Base-by-base conservation (phyloP, 2,329 filamentous ascomycete species). In the Penicillium sp. region DNA sequence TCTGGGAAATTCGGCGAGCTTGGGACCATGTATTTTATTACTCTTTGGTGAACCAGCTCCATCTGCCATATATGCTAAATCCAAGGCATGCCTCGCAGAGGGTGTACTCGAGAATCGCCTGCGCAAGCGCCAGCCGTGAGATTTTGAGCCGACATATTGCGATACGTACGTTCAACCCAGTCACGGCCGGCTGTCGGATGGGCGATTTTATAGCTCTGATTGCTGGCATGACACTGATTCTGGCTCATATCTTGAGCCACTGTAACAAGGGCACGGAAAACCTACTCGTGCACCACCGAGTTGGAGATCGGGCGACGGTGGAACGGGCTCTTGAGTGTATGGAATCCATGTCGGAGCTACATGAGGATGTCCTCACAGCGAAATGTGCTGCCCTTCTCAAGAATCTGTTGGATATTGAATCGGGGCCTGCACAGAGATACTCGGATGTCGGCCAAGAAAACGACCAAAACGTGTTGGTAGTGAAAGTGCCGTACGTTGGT, bases 171-270 rank as follows among this genome's bases (percentile, higher is more conserved):
- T 69, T 71, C 58, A 70, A 71, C 29, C 50, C 59, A 0, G 64
- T 69, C 9, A 64, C 69, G 5, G 68, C 62, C 47, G 70, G 67
- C 64, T 77, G 69, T 54, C 71, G 75, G 0, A 61, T 64, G 0
- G 62, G 73, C 16, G 76, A 79, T 59, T 75, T 78, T 55, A 58
- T 76, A n/a, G 71, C 72, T 4, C 64, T 78, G 5, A 62, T 75
- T 33, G 72, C 77, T 1, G 66, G 66, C 6, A 70, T 76, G 58
- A 74, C 75, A 4, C 65, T 79, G 4, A 53, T 73, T 4, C 65
- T 79, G 9, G 72, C 72, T 8, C 73, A 78, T 50, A 62, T 77
- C 21, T 70, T 75, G 59, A 61, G 63, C 31, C 69, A 72, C 50
- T 49, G 21, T 49, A 49, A 38, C 19, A 65, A 53, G 23, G 57